Evolutionary conservation across 306 rosid species (phyloP), one percentile per base, ranked within the genome.

Genomic region (Lagenaria siceraria): DNA sequence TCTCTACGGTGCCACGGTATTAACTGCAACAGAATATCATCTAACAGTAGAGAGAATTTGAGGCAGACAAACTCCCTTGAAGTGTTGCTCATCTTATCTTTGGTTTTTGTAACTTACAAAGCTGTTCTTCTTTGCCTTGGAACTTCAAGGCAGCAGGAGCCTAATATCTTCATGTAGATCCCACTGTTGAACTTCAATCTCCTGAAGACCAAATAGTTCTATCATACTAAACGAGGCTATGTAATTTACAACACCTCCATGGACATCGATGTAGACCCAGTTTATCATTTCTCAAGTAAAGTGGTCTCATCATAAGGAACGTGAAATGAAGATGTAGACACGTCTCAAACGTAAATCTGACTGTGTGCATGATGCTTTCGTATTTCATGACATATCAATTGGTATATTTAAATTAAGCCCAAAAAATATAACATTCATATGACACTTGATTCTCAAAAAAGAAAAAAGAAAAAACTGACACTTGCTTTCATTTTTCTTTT

Each of bases 101-200:
- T 49, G 36, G 53, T 51, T 73, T 73, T 3, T 51, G 56, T 5
- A 73, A 29, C 43, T 51, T 73, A 73, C 61, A 48, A 46, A 51
- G 61, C 58, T 51, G 29, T 18, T 71, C 5, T 4, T 69, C 24
- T 51, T 62, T 27, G 60, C 43, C 61, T 49, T 29, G 1, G 21
- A 49, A 31, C 62, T 51, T 73, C 56, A 70, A 65, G 58, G 54
- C 33, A 69, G 35, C 10, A 22, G 74, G 54, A 25, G 33, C 54
- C 74, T 42, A 42, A 10, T 71, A 12, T 42, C 74, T 68, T 71
- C 76, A 43, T 5, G 38, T n/a, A 59, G 60, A 65, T 56, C 77
- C 59, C 64, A 62, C 48, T 51, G 80, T 65, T 58, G 79, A 75
- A 42, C 66, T 75, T 81, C 86, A 79, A 81, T 82, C 79, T 55